phyloP scores from a whole-genome alignment of 176 grass and related monocot genomes.

The Triticum monococcum region DNA sequence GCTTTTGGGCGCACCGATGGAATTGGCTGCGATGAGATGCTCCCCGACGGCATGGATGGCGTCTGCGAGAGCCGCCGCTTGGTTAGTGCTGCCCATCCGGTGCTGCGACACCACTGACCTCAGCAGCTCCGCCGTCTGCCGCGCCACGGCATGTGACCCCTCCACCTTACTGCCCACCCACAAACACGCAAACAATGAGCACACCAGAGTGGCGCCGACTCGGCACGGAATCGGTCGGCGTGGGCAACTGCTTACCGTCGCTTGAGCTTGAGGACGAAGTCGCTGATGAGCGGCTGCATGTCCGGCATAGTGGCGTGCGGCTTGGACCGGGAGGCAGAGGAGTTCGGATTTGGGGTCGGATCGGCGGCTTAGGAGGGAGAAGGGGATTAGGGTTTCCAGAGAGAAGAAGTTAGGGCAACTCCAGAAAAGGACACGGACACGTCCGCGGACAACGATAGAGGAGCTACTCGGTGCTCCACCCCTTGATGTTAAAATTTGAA shows the following conservation, averaged over 20 bases:
- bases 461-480: too few relatives aligned
- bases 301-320: slow-evolving; percentile 60
- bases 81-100: slow-evolving; percentile 71
- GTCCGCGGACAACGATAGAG: too few relatives aligned
- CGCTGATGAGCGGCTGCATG: slow-evolving; percentile 68
- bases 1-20: slow-evolving; percentile 44
- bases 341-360: slow-evolving; percentile 14
- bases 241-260: slow-evolving; percentile 45
- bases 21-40: slow-evolving; percentile 87
- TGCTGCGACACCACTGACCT: slow-evolving; percentile 83
- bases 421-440: too few relatives aligned
- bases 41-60: slow-evolving; percentile 73
- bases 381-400: slow-evolving; percentile 49
- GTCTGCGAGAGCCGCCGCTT: slow-evolving; percentile 62
- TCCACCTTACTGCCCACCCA: slow-evolving; percentile 70
- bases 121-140: slow-evolving; percentile 86
- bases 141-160: slow-evolving; percentile 78
- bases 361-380: slow-evolving; percentile 17
- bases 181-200: background rate
- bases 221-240: background rate
- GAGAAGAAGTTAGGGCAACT: background rate
- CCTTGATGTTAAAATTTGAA: too few relatives aligned
- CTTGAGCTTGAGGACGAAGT: slow-evolving; percentile 86
- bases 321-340: background rate
- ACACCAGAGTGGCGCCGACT: background rate